Evolutionary conservation across 1,139 yeast species (phyloP).

Genomic region (Saccharomycopsis hybrid): DNA sequence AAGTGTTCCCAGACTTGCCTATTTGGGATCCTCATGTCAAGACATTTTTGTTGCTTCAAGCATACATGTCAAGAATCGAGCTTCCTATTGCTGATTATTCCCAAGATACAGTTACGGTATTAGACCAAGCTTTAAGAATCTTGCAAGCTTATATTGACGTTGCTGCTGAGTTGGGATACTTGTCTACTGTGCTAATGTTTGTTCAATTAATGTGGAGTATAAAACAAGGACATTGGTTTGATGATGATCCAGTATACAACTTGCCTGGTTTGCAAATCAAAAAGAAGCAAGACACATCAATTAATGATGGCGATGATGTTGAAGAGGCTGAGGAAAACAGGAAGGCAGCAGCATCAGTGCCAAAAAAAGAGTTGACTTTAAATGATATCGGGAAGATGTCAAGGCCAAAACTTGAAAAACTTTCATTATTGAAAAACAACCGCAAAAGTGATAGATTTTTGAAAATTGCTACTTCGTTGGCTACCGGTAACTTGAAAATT

Average conservation of each 20-base stretch:
- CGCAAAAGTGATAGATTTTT: constrained; percentile 32
- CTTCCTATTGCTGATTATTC: constrained; percentile 92
- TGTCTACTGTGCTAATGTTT: constrained; percentile 51
- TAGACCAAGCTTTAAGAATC: constrained; percentile 92
- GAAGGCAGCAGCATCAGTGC: not conserved
- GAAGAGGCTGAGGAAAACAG: constrained; percentile 22
- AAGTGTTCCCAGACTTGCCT: constrained; percentile 46
- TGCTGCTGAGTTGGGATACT: constrained; percentile 76
- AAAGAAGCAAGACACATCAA: constrained; percentile 23
- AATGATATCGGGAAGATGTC: constrained; percentile 30
- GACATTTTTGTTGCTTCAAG: constrained; percentile 78
- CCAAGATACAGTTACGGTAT: constrained; percentile 87
- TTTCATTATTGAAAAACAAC: constrained; percentile 21
- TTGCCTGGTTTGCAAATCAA: constrained; percentile 61
- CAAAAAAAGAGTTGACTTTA: constrained; percentile 21
- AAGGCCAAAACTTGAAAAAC: constrained; percentile 21
- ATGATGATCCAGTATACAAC: constrained; percentile 59
- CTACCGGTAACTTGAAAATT: constrained; percentile 34
- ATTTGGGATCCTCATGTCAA: constrained; percentile 97
- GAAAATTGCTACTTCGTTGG: constrained; percentile 41
- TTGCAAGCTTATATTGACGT: constrained; percentile 90
- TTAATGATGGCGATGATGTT: too few relatives aligned
- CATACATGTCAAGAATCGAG: constrained; percentile 75
- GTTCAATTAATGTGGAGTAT: constrained; percentile 76
- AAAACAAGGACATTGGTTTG: constrained; percentile 86